phyloP scores from a whole-genome alignment of 1,139 yeast genomes.

The Yamadazyma taylorii region DNA sequence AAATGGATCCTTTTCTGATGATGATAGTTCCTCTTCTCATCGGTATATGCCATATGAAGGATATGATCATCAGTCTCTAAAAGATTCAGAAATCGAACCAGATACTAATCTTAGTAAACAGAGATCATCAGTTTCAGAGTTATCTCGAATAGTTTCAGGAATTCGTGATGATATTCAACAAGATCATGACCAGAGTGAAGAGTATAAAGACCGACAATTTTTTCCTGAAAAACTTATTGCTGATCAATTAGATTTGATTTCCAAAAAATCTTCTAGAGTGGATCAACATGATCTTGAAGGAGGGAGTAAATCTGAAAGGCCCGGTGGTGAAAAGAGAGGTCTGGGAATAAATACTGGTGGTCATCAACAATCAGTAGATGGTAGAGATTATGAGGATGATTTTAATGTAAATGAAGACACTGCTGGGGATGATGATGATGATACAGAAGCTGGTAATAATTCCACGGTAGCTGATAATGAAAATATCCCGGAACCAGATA shows the following conservation, averaged over 20 bases:
- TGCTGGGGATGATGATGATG: slow-evolving; percentile 51
- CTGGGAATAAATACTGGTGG: too few relatives aligned
- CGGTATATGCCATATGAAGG: too few relatives aligned
- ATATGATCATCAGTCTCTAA: background rate
- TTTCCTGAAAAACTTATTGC: slow-evolving; percentile 24
- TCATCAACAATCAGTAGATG: too few relatives aligned
- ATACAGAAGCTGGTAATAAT: too few relatives aligned
- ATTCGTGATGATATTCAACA: slow-evolving; percentile 33
- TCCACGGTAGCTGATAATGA: too few relatives aligned
- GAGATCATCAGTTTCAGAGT: slow-evolving; percentile 22
- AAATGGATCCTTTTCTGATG: too few relatives aligned
- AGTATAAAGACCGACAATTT: slow-evolving; percentile 19
- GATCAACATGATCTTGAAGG: too few relatives aligned
- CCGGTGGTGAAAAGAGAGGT: too few relatives aligned
- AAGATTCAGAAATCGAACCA: background rate
- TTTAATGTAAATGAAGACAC: slow-evolving; percentile 36
- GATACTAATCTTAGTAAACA: background rate
- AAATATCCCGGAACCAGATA: slow-evolving; percentile 56
- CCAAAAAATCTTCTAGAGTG: slow-evolving; percentile 12
- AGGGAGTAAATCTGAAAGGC: too few relatives aligned
- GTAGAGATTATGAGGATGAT: slow-evolving; percentile 5
- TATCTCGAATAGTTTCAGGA: slow-evolving; percentile 32
- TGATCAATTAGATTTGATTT: slow-evolving; percentile 22
- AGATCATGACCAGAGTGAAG: slow-evolving; percentile 13
- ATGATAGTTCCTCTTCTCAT: too few relatives aligned